Conservation (phyloP, 176 grass and related monocot genomes). For the Leersia perrieri region DNA sequence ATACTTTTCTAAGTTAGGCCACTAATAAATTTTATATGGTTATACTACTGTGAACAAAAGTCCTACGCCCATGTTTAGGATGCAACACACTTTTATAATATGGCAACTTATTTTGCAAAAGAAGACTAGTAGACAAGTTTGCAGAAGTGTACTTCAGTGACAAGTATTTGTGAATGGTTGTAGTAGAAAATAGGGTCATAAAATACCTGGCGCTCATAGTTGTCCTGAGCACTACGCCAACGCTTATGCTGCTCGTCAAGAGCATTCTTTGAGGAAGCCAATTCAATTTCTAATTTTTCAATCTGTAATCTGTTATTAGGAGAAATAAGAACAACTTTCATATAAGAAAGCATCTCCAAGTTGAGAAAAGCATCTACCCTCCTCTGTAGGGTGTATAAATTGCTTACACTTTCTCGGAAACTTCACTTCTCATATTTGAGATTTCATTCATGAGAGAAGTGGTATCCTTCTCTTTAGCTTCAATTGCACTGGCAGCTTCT, state of each 20-base stretch:
- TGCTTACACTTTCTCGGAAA: conserved; percentile 77
- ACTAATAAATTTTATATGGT: no score
- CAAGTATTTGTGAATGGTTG: no score
- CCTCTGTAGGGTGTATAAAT: neutral
- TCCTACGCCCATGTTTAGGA: no score
- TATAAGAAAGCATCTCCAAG: neutral
- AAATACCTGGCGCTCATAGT: conserved; percentile 93
- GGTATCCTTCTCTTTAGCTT: conserved; percentile 80
- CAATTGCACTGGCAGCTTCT: conserved; percentile 55
- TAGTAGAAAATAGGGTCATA: neutral
- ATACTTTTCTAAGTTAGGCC: no score
- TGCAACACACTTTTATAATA: no score
- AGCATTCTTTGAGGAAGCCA: conserved; percentile 71
- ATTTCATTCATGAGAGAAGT: conserved; percentile 66
- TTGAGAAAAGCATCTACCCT: neutral
- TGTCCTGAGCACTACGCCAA: conserved; percentile 81
- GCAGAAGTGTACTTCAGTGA: no score
- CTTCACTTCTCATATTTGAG: conserved; percentile 58
- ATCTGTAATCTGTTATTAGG: conserved; percentile 45
- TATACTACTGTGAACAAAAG: no score
- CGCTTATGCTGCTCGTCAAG: conserved; percentile 75
- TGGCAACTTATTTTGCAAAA: no score
- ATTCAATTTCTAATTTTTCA: conserved; percentile 58
- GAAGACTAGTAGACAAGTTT: no score
- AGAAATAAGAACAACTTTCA: conserved; percentile 1